These are phyloP conservation scores for Acanthamoeba lenticulata DNA, from an alignment of 208 protist genomes.

Conservation along the genomic window DNA sequence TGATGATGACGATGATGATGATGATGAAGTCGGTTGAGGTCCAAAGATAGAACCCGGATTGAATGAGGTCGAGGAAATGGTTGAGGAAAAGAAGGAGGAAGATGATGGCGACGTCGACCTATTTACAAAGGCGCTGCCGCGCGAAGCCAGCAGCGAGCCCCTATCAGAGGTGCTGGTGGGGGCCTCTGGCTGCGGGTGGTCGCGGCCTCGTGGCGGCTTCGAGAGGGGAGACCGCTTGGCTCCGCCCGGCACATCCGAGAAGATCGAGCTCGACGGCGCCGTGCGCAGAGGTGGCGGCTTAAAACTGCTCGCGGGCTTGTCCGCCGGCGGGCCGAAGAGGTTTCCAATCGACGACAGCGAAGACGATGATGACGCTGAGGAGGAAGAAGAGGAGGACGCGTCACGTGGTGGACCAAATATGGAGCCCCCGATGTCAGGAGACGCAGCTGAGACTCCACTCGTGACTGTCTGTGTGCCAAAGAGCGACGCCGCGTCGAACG, in stretches of 20 bases:
- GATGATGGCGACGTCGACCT: neutral
- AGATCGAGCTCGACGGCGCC: neutral
- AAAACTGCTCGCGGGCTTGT: neutral
- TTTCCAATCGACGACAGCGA: neutral
- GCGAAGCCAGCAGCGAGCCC: neutral
- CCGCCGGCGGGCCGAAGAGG: too few relatives aligned
- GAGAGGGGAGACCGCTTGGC: neutral
- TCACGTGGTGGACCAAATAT: constrained; percentile 3
- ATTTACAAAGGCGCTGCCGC: constrained; percentile 42
- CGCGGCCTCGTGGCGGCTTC: neutral
- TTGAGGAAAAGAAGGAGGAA: neutral
- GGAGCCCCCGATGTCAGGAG: neutral
- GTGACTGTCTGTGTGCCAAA: neutral
- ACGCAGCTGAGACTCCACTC: neutral
- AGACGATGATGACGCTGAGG: neutral
- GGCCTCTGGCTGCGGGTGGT: neutral
- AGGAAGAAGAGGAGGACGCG: neutral
- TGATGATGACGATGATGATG: too few relatives aligned
- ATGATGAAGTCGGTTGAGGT: neutral
- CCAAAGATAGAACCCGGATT: neutral
- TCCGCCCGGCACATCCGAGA: neutral
- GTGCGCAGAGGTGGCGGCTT: neutral
- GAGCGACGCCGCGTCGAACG: neutral
- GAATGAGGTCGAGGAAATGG: neutral
- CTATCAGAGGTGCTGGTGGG: too few relatives aligned